These are phyloP conservation scores for Phytophthora capsici DNA, from an alignment of 352 stramenopile genomes.

Conservation along the genomic window DNA sequence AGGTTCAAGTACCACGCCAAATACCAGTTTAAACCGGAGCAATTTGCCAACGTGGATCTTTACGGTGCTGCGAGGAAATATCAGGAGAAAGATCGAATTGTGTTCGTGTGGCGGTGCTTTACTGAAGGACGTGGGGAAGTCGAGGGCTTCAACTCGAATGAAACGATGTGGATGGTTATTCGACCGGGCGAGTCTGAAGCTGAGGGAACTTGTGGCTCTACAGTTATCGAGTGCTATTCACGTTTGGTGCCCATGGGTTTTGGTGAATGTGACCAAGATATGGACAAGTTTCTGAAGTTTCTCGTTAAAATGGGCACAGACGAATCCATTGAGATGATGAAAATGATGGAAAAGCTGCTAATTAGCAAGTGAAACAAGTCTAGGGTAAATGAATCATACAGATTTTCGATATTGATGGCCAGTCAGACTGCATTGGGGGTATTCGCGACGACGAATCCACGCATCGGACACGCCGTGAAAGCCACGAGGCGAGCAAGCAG, in stretches of 20 bases:
- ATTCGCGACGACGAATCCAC: conserved; percentile 28
- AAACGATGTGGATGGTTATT: neutral
- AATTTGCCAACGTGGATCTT: conserved; percentile 3
- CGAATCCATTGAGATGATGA: neutral
- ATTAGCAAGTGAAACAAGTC: no score
- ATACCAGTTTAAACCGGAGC: conserved; percentile 4
- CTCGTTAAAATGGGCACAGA: neutral
- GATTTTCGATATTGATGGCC: neutral
- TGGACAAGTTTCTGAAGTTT: neutral
- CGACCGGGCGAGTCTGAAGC: neutral
- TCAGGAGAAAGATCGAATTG: neutral
- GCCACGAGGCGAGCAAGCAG: conserved; percentile 10
- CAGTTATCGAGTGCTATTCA: neutral
- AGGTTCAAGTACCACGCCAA: conserved; percentile 32
- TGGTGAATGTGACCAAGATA: neutral
- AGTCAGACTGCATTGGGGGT: conserved; percentile 27
- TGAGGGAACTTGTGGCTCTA: neutral
- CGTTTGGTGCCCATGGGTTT: neutral
- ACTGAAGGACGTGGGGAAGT: neutral
- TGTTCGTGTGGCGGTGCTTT: neutral
- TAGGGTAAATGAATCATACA: no score
- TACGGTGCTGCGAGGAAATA: neutral
- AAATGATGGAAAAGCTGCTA: conserved; percentile 1
- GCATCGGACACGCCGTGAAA: conserved; percentile 30
- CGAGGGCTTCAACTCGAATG: neutral